Conservation (phyloP, 805 yeast genomes). For the Candida germanica region DNA sequence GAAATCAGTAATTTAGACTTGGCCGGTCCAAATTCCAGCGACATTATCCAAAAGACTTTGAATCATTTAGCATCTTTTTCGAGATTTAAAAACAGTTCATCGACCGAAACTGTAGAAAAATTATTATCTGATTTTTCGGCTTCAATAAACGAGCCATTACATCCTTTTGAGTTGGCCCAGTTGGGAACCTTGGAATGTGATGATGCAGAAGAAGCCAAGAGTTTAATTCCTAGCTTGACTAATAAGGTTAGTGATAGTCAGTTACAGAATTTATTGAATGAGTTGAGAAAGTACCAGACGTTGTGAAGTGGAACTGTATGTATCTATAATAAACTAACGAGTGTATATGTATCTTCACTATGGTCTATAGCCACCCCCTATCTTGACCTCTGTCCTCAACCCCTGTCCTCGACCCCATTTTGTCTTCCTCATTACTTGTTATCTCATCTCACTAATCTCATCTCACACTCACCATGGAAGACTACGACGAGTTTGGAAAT, state of each 20-base stretch:
- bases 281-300: constrained; percentile 61
- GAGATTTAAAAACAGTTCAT: constrained; percentile 86
- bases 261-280: constrained; percentile 81
- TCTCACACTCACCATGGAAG: constrained; percentile 39
- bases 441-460: not conserved
- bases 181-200: constrained; percentile 88
- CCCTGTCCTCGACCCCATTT: not conserved
- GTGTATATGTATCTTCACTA: not conserved
- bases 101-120: constrained; percentile 91
- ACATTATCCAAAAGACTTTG: constrained; percentile 87
- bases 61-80: constrained; percentile 84
- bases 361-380: not conserved
- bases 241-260: constrained; percentile 83
- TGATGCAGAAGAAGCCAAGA: constrained; percentile 95
- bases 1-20: constrained; percentile 45
- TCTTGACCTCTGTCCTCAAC: not conserved
- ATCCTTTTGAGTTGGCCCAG: constrained; percentile 95
- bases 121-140: constrained; percentile 66
- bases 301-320: constrained; percentile 24
- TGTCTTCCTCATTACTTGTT: not conserved
- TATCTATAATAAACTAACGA: not conserved
- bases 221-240: constrained; percentile 83
- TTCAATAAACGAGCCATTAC: constrained; percentile 53
- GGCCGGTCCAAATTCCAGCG: constrained; percentile 74
- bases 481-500: constrained; percentile 83